phyloP scores from a whole-genome alignment of 805 yeast genomes.

The Spathaspora sp. region DNA sequence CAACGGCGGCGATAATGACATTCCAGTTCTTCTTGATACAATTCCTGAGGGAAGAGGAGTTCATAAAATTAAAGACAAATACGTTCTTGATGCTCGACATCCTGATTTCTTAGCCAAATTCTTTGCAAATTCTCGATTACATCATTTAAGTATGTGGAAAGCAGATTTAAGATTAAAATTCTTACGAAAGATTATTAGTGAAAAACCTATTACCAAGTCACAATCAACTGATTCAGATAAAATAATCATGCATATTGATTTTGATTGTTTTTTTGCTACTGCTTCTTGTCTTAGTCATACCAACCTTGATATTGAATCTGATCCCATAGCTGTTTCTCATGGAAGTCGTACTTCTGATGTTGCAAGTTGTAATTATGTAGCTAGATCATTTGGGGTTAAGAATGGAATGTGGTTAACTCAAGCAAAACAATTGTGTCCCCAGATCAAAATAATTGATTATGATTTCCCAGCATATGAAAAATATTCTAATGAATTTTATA shows the following conservation, averaged over 20 bases:
- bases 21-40: conserved; percentile 4
- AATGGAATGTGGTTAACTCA: conserved; percentile 88
- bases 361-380: conserved; percentile 89
- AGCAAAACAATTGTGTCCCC: conserved; percentile 67
- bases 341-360: conserved; percentile 68
- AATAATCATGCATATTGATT: conserved; percentile 76
- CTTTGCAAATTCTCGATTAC: conserved; percentile 79
- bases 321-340: conserved; percentile 62
- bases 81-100: conserved; percentile 57
- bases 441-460: conserved; percentile 60
- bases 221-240: conserved; percentile 1
- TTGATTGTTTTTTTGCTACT: conserved; percentile 91
- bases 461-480: conserved; percentile 71
- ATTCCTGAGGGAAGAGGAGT: conserved; percentile 7
- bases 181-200: conserved; percentile 42
- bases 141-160: conserved; percentile 87
- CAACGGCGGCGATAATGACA: background rate
- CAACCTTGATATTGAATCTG: conserved; percentile 44
- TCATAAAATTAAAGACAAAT: conserved; percentile 6
- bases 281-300: conserved; percentile 66
- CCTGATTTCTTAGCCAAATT: conserved; percentile 72
- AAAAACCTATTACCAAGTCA: background rate
- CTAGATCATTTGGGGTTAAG: conserved; percentile 69
- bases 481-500: conserved; percentile 63
- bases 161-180: conserved; percentile 64